Base-by-base conservation (phyloP, 345 rosid genomes). In the Lagerstroemia speciosa region DNA sequence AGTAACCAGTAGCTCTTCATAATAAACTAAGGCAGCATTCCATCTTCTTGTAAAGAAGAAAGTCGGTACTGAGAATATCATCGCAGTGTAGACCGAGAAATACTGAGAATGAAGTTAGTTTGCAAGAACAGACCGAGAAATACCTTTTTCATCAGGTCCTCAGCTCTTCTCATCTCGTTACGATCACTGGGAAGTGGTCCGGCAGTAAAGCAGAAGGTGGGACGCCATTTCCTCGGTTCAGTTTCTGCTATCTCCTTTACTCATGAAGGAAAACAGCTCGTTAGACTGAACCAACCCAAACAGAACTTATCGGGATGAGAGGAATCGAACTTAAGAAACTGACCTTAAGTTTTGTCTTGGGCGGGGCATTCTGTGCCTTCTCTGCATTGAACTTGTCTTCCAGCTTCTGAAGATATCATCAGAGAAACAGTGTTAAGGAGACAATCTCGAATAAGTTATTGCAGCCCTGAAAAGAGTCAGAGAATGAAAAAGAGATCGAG, bases 311-410 rank as follows among this genome's bases (percentile, higher is more conserved):
- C 2, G 29, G 15, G 32, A 4, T 6, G 30, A 22, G 29, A 58
- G 27, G 29, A 24, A n/a, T 53, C 19, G 29, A 8, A 36, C 26
- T 24, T 33, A n/a, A 57, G 72, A 69, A 58, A 38, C 52, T 61
- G 31, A 41, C 46, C 46, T 41, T 78, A 19, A 78, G 74, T 34
- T 88, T 80, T 71, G 78, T 74, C 71, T 81, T 88, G 48, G 77
- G 72, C 73, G 83, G 87, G 62, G 69, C 68, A 33, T 82, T 81
- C 67, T 83, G 74, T 68, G 70, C 43, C 53, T 84, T 84, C 67
- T 74, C 70, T 30, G 75, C 81, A 72, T 86, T 89, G 78, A 89
- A 89, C 78, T 82, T 87, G 79, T 86, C 96, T 82, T 90, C 96
- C 30, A 93, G 88, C 81, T 83, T 93, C 88, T 88, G 81, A 66